Base-by-base conservation (phyloP, 352 stramenopile species). In the Lagenidium giganteum region DNA sequence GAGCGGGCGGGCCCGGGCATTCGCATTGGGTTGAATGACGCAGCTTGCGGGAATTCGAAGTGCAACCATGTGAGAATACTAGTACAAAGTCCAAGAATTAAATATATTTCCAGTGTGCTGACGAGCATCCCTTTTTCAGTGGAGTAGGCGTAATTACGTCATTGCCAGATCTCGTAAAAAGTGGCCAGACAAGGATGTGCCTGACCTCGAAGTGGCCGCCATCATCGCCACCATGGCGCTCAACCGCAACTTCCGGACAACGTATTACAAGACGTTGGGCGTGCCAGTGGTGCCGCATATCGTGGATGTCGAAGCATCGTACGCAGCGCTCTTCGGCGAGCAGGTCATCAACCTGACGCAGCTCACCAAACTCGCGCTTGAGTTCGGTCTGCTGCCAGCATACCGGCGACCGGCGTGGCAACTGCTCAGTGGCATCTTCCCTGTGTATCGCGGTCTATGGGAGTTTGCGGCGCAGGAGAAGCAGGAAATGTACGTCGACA, bases 211-310 rank as follows among this genome's bases (percentile, higher is more conserved):
- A n/a, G n/a, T n/a, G n/a, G n/a, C n/a, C n/a, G n/a, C n/a, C n/a
- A n/a, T n/a, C n/a, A n/a, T n/a, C n/a, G 1, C 41, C 26, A 57
- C 5, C 11, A 90, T 89, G 79, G 52, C 76, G 45, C 49, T 86
- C 36, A 86, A 56, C 47, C 58, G 69, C 42, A 92, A 92, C 56
- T 88, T 93, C 57, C 77, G 77, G 31, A 87, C 74, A 56, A 89
- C 77, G 28, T 93, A 93, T 54, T 93, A 93, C 60, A 93, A 93
- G 67, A 93, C 75, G 54, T 62, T 93, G 38, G 81, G 81, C 33
- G 81, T 93, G 44, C 80, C 80, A 7, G 74, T 92, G 31, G 73
- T 90, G 54, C 80, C 87, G 58, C 73, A 87, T 49, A 84, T 90
- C 53, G 76, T 87, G 32, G 74, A 92, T 30, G 61, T 85, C 24